These are phyloP conservation scores for Thuidium tamariscinum DNA, from an alignment of 225 moss, liverwort and hornwort genomes.

Conservation along the genomic window DNA sequence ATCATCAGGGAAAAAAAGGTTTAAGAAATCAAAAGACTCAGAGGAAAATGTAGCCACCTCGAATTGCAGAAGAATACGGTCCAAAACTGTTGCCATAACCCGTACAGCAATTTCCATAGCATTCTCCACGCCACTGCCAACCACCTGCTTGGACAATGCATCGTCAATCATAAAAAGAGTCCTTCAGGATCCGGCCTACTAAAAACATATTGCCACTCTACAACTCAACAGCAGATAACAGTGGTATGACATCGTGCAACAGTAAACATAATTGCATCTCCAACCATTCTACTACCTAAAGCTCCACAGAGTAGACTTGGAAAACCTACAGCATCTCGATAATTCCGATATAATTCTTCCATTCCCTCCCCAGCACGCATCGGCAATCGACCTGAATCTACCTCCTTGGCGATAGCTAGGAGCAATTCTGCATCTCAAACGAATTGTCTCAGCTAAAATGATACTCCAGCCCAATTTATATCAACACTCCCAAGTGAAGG, in stretches of 20 bases:
- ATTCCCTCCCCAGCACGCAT: constrained; percentile 54
- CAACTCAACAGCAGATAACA: neutral
- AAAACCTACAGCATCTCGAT: constrained; percentile 71
- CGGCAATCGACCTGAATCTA: constrained; percentile 57
- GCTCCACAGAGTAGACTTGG: neutral
- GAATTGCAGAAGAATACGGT: constrained; percentile 77
- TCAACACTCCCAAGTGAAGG: neutral
- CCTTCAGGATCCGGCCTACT: neutral
- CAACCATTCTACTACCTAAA: neutral
- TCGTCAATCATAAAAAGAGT: neutral
- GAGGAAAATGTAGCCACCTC: constrained; percentile 33
- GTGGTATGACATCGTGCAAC: neutral
- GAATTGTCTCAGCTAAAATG: neutral
- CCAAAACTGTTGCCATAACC: constrained; percentile 77
- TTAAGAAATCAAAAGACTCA: neutral
- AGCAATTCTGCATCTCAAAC: constrained; percentile 57
- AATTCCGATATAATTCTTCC: constrained; percentile 83
- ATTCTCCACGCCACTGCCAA: constrained; percentile 64
- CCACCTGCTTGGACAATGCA: constrained; percentile 37
- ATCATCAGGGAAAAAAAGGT: neutral
- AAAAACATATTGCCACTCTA: neutral
- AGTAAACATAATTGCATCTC: neutral
- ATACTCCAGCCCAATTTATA: neutral
- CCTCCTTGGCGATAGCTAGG: constrained; percentile 57
- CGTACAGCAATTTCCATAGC: constrained; percentile 33